phyloP scores from a whole-genome alignment of 805 yeast genomes.

The Ascoidea rubescens region DNA sequence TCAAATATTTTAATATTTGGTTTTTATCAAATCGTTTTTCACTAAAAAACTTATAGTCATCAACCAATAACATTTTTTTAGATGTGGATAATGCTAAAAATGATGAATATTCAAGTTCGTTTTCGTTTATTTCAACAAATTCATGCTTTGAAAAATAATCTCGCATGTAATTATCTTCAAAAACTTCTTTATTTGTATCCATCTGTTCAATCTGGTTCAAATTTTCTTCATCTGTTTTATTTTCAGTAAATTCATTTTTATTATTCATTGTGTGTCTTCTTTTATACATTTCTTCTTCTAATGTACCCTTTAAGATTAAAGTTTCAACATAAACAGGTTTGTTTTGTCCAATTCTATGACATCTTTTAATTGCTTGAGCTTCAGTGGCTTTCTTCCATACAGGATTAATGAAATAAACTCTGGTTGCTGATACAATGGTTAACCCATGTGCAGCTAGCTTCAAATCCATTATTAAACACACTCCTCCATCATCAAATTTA shows the following conservation, averaged over 20 bases:
- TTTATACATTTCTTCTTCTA: conserved; percentile 56
- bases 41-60: conserved; percentile 7
- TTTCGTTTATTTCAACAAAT: conserved; percentile 25
- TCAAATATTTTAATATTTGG: not conserved
- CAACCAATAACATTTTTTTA: conserved; percentile 7
- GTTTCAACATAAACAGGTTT: conserved; percentile 60
- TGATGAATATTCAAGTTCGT: conserved; percentile 23
- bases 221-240: conserved; percentile 7
- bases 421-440: conserved; percentile 53
- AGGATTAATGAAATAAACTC: conserved; percentile 58
- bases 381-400: conserved; percentile 58
- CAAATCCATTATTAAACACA: conserved; percentile 51
- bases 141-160: conserved; percentile 36
- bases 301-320: conserved; percentile 41
- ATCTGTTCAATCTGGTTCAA: conserved; percentile 9
- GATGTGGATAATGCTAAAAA: conserved; percentile 18
- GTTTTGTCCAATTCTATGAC: conserved; percentile 62
- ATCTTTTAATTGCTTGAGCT: conserved; percentile 67
- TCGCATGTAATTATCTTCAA: conserved; percentile 48
- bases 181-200: conserved; percentile 24
- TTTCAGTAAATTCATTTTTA: conserved; percentile 6
- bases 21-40: conserved; percentile 6
- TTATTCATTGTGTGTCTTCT: conserved; percentile 14
- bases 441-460: conserved; percentile 57
- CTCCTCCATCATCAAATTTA: conserved; percentile 28